Percentiles rank a stretch among this genome's conserved stretches.
Conservation (phyloP, 768 basidiomycete species). For the Dioszegia crocea region DNA sequence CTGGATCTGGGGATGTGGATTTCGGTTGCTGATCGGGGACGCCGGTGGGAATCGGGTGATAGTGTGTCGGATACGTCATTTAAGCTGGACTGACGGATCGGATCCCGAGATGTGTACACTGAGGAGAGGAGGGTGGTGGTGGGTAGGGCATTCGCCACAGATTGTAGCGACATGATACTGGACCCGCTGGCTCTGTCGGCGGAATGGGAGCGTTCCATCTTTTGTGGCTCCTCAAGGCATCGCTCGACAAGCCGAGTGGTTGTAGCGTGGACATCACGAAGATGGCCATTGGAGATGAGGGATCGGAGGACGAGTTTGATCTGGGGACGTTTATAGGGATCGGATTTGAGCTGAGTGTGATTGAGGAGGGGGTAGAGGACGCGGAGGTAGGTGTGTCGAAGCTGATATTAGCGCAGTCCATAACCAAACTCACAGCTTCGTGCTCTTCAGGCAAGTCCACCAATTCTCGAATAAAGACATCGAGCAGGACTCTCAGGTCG, state of each 20-base stretch:
- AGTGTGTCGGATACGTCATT: slow-evolving; percentile 38
- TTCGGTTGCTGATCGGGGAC: slow-evolving; percentile 12
- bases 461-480: slow-evolving; percentile 94
- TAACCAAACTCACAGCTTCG: slow-evolving; percentile 66
- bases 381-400: slow-evolving; percentile 94
- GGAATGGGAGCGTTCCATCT: slow-evolving; percentile 24
- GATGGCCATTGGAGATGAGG: slow-evolving; percentile 65
- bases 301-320: slow-evolving; percentile 78
- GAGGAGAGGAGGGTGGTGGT: slow-evolving; percentile 5
- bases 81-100: slow-evolving; percentile 36
- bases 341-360: slow-evolving; percentile 78
- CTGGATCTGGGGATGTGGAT: not conserved
- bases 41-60: slow-evolving; percentile 5
- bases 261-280: slow-evolving; percentile 78
- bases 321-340: slow-evolving; percentile 87
- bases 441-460: slow-evolving; percentile 87
- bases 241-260: slow-evolving; percentile 88
- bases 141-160: slow-evolving; percentile 31
- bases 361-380: slow-evolving; percentile 92
- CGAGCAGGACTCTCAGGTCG: slow-evolving; percentile 89
- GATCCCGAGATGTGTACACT: slow-evolving; percentile 43
- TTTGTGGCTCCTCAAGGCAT: slow-evolving; percentile 57
- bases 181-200: slow-evolving; percentile 12
- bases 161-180: slow-evolving; percentile 17
- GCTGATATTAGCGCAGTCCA: slow-evolving; percentile 50